These are phyloP conservation scores for Phytophthora tentaculata DNA, from an alignment of 352 stramenopile species.

Conservation along the genomic window DNA sequence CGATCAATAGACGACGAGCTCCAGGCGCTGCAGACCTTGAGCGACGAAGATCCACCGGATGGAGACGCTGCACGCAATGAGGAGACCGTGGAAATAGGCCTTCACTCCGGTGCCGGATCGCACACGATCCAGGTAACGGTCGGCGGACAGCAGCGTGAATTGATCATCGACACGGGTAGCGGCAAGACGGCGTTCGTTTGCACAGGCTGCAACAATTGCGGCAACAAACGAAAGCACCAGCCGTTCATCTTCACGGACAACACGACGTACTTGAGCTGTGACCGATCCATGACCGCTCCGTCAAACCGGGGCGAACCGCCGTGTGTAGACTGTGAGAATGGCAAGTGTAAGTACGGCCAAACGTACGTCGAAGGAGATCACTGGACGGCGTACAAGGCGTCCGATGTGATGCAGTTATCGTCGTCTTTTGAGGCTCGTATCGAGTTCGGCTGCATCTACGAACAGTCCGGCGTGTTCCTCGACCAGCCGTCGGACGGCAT, in stretches of 20 bases:
- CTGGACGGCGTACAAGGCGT: constrained; percentile 91
- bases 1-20: constrained; percentile 20
- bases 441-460: constrained; percentile 95
- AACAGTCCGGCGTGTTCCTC: constrained; percentile 91
- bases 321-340: constrained; percentile 46
- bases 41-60: constrained; percentile 1
- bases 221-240: constrained; percentile 82
- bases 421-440: constrained; percentile 54
- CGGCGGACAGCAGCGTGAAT: constrained; percentile 64
- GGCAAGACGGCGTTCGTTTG: constrained; percentile 97
- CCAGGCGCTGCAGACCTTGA: constrained; percentile 6
- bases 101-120: constrained; percentile 61
- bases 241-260: constrained; percentile 63
- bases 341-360: constrained; percentile 91
- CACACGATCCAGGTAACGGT: constrained; percentile 78
- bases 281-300: constrained; percentile 34
- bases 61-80: not conserved
- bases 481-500: constrained; percentile 95
- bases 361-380: constrained; percentile 94
- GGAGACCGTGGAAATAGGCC: constrained; percentile 43
- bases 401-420: constrained; percentile 72
- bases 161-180: constrained; percentile 97
- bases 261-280: constrained; percentile 59
- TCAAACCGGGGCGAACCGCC: constrained; percentile 25
- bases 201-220: constrained; percentile 89